Evolutionary conservation across 345 rosid genomes (phyloP).

Genomic region (Brassica napus): Da-Ae NC_063449.1:6921501-6922000

Average conservation of each 20-base stretch:
- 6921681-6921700: slow-evolving; percentile 62
- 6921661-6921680: slow-evolving; percentile 79
- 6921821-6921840: slow-evolving; percentile 17
- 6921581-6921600: background rate
- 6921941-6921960: slow-evolving; percentile 20
- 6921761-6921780: slow-evolving; percentile 67
- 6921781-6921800: background rate
- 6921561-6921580: background rate
- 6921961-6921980: background rate
- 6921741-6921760: slow-evolving; percentile 68
- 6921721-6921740: slow-evolving; percentile 44
- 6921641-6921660: slow-evolving; percentile 10
- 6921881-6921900: slow-evolving; percentile 10
- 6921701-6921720: slow-evolving; percentile 54
- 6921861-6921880: background rate
- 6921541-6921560: background rate
- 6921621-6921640: background rate
- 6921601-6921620: background rate
- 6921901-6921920: background rate
- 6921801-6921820: slow-evolving; percentile 2
- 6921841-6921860: slow-evolving; percentile 24
- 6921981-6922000: background rate
- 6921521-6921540: background rate
- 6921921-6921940: slow-evolving; percentile 15
- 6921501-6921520: slow-evolving; percentile 12